These are phyloP conservation scores for Butyriboletus loyo DNA, from an alignment of 768 basidiomycete species.

Conservation along the genomic window DNA sequence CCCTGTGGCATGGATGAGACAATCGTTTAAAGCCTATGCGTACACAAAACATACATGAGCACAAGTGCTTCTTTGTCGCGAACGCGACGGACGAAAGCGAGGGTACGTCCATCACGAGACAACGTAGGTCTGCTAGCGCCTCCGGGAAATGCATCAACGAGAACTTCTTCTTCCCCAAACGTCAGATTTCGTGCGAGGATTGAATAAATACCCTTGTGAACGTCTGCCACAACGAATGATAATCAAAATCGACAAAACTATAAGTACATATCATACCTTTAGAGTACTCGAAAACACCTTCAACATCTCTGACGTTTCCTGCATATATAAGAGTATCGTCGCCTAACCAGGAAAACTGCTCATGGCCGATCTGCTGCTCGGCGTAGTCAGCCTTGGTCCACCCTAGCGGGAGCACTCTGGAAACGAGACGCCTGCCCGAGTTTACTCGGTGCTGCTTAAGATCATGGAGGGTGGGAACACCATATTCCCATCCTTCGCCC, in stretches of 20 bases:
- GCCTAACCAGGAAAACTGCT: slow-evolving; percentile 63
- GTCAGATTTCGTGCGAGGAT: slow-evolving; percentile 69
- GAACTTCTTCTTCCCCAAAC: slow-evolving; percentile 44
- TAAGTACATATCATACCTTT: slow-evolving; percentile 46
- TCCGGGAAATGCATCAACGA: slow-evolving; percentile 59
- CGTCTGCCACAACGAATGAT: slow-evolving; percentile 40
- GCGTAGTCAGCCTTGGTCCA: slow-evolving; percentile 60
- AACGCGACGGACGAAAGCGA: slow-evolving; percentile 73
- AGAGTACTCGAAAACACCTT: slow-evolving; percentile 52
- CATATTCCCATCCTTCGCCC: slow-evolving; percentile 72
- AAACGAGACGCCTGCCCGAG: slow-evolving; percentile 51
- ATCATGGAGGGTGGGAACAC: slow-evolving; percentile 36
- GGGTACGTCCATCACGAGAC: slow-evolving; percentile 62
- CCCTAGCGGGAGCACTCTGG: slow-evolving; percentile 55
- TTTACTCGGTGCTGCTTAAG: slow-evolving; percentile 29
- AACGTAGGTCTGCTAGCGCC: slow-evolving; percentile 74
- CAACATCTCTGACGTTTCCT: slow-evolving; percentile 55
- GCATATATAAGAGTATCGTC: slow-evolving; percentile 60
- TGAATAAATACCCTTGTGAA: slow-evolving; percentile 67
- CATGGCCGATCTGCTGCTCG: slow-evolving; percentile 71
- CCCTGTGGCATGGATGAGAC: slow-evolving; percentile 39
- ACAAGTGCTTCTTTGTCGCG: slow-evolving; percentile 72
- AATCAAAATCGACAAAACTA: neutral
- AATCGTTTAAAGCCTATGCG: neutral
- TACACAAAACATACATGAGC: slow-evolving; percentile 49